phyloP scores from a whole-genome alignment of 257 asterid genomes.

The Solanum megistacrolobum region DNA sequence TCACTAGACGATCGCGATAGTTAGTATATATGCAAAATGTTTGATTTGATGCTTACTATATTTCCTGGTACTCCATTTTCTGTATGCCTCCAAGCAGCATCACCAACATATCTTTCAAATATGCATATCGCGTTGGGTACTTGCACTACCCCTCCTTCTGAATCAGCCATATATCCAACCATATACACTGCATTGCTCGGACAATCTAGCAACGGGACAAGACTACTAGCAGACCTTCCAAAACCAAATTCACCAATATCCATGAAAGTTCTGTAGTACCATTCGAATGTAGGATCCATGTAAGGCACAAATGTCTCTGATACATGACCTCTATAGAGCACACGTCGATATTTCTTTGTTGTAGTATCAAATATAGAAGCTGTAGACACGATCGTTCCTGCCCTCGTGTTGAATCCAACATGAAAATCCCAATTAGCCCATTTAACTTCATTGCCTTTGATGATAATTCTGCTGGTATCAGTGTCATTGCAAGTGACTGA shows the following conservation, averaged over 20 bases:
- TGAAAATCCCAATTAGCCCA: slow-evolving; percentile 73
- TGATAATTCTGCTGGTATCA: slow-evolving; percentile 5
- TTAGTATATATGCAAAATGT: neutral
- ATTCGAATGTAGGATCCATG: slow-evolving; percentile 60
- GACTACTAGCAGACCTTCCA: slow-evolving; percentile 50
- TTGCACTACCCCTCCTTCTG: slow-evolving; percentile 31
- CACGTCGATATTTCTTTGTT: slow-evolving; percentile 22
- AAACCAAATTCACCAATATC: slow-evolving; percentile 83
- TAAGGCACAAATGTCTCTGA: slow-evolving; percentile 81
- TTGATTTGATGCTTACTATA: neutral
- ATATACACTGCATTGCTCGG: slow-evolving; percentile 45
- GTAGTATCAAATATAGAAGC: slow-evolving; percentile 33
- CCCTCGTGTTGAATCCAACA: slow-evolving; percentile 46
- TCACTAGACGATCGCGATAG: neutral
- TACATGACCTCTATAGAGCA: slow-evolving; percentile 58
- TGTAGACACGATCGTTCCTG: slow-evolving; percentile 52
- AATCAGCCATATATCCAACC: slow-evolving; percentile 52
- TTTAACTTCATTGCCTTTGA: slow-evolving; percentile 30
- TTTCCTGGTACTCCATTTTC: slow-evolving; percentile 16
- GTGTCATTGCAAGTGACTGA: slow-evolving; percentile 14
- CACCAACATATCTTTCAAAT: slow-evolving; percentile 41
- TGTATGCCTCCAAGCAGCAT: slow-evolving; percentile 69
- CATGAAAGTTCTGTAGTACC: slow-evolving; percentile 63
- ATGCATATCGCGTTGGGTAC: slow-evolving; percentile 43
- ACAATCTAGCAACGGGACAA: slow-evolving; percentile 46